Evolutionary conservation across 768 basidiomycete genomes (phyloP), one percentile per base, ranked within the genome.

Genomic region (Russula griseocarnosa): DNA sequence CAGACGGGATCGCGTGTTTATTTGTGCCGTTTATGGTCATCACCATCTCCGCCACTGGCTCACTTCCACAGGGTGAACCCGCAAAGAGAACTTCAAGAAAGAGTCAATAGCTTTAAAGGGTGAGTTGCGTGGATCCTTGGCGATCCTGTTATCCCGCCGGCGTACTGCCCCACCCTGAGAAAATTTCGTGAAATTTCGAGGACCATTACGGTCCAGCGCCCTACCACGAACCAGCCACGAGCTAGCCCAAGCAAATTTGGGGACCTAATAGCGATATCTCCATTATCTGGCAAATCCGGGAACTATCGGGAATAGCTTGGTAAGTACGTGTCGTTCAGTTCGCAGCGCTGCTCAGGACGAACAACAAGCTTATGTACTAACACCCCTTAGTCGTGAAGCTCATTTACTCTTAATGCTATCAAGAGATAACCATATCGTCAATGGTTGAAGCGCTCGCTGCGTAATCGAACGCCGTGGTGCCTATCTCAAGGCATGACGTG

Each of bases 401-500:
- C 52, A 60, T 82, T 62, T 77, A 77, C 63, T 65, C 73, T 78
- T 66, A 74, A 74, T 11, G 78, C 77, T n/a, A 73, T 75, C 26
- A 71, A 71, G 9, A 74, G 71, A 8, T 81, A 74, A 69, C 79
- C 81, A 44, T 76, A 81, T 42, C 71, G 73, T 30, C 75, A 75
- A n/a, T 82, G 81, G 80, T 76, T 77, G 4, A 73, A 76, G 66
- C 72, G 74, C 62, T 82, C 77, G 74, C 7, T 58, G 66, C 22
- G 76, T 78, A 38, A 75, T 83, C 65, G 78, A 79, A 70, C 82
- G 68, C 80, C 79, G 34, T 82, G 80, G 81, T 81, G 79, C 70
- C 81, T 70, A 75, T 76, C n/a, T 70, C 78, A 38, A 75, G n/a
- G 10, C 30, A n/a, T 58, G 28, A 30, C 56, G 44, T 22, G 44